Percentiles rank a stretch among this genome's conserved stretches.
phyloP scores from a whole-genome alignment of 108 stramenopile genomes.

The Nitzschia sp. region DNA sequence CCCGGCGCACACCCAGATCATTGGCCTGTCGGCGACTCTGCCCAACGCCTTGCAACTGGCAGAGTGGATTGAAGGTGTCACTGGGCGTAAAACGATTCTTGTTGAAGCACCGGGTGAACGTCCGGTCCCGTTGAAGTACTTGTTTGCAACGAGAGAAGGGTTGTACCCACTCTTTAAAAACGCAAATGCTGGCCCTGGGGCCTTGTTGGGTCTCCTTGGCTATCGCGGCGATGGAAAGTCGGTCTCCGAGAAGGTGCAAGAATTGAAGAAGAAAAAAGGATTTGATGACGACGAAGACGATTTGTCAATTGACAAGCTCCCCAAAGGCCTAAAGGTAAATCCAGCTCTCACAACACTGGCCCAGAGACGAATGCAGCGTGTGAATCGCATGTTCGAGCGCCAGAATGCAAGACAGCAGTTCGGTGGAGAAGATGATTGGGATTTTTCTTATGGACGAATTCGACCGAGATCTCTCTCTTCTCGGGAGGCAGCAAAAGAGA shows the following conservation, averaged over 20 bases:
- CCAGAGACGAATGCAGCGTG: slow-evolving; percentile 49
- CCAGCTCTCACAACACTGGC: slow-evolving; percentile 52
- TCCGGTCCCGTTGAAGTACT: slow-evolving; percentile 92
- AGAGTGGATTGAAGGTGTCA: slow-evolving; percentile 81
- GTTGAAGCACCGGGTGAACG: slow-evolving; percentile 77
- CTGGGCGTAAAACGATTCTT: slow-evolving; percentile 73
- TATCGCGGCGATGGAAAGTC: slow-evolving; percentile 66
- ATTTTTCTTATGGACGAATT: slow-evolving; percentile 19
- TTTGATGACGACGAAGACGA: slow-evolving; percentile 11
- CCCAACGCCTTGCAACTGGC: slow-evolving; percentile 73
- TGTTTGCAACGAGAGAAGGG: slow-evolving; percentile 80
- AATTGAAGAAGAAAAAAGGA: slow-evolving; percentile 30
- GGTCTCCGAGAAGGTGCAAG: slow-evolving; percentile 19
- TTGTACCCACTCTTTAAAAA: slow-evolving; percentile 79
- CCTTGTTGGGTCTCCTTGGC: slow-evolving; percentile 71
- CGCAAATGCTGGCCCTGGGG: slow-evolving; percentile 79
- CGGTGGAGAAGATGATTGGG: slow-evolving; percentile 33
- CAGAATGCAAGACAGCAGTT: slow-evolving; percentile 37
- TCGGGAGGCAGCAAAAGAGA: slow-evolving; percentile 62
- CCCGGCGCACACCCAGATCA: slow-evolving; percentile 82
- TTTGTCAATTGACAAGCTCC: slow-evolving; percentile 42
- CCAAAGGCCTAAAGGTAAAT: slow-evolving; percentile 70
- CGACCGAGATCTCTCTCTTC: slow-evolving; percentile 33
- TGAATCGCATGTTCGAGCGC: slow-evolving; percentile 62
- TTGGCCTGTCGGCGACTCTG: slow-evolving; percentile 91